Base-by-base conservation (phyloP, 805 yeast genomes). In the Suhomyces sp. region DNA sequence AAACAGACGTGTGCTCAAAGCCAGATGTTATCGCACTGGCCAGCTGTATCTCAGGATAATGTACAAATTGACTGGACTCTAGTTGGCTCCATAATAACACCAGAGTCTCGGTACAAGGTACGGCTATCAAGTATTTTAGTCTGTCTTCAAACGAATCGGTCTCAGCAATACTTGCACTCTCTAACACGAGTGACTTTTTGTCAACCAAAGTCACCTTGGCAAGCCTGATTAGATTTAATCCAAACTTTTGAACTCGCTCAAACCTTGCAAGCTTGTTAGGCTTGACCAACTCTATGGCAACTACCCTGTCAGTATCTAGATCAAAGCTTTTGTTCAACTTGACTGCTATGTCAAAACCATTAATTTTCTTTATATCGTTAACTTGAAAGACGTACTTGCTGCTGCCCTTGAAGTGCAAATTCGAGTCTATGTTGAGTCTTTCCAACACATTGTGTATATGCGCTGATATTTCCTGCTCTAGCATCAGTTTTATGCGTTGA, bases 371-470 rank as follows among this genome's bases (percentile, higher is more conserved):
- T 7, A 58, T 20, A 1, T 43, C 43, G n/a, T 59, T 50, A 12
- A 68, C 52, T 25, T 54, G 47, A 35, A 54, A 43, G 39, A 66
- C 63, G 53, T 73, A 71, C 52, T 71, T 72, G 50, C 77, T 72
- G 10, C 49, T 50, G 1, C 69, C 69, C 39, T 56, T 59, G 6
- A 60, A 41, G 3, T 33, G 46, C 10, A 57, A 48, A 13, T 54
- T 54, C 6, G 51, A 43, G 7, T 61, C 56, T 2, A 62, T 58
- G 15, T 53, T 45, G 4, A 67, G 33, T 47, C 70, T 46, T 1
- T 55, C 44, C 24, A 68, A 43, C 2, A 66, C 66, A 15, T 46
- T 53, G 3, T 33, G 10, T 3, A 65, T 39, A 47, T 64, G 67
- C 3, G 15, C 49, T 13, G 49, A 53, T 2, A 60, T 27, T 7